phyloP scores from a whole-genome alignment of 495 filamentous ascomycete genomes.

The Aeminium ludgeri region DNA sequence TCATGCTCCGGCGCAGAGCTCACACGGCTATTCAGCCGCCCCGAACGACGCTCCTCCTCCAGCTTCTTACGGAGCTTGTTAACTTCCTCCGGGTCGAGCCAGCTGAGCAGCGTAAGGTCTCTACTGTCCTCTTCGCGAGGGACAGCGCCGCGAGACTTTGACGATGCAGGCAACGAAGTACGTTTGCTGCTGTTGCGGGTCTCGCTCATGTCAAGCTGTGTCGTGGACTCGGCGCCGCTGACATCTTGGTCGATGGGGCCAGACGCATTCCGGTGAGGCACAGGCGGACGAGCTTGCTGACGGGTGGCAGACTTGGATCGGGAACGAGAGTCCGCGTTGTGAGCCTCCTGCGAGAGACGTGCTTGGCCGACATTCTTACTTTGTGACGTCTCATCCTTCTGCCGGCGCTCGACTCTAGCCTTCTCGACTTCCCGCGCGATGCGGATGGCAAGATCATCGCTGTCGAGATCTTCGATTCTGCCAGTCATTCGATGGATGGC shows the following conservation, averaged over 20 bases:
- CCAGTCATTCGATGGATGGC: not conserved
- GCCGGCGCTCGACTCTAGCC: not conserved
- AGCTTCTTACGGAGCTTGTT: conserved; percentile 19
- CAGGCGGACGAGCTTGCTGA: not conserved
- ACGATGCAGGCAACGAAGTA: not conserved
- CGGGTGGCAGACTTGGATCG: conserved; percentile 4
- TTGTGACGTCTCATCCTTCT: not conserved
- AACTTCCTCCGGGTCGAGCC: conserved; percentile 13
- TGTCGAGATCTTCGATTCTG: not conserved
- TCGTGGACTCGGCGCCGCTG: conserved; percentile 20
- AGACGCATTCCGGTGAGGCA: not conserved
- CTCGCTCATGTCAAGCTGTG: conserved; percentile 14
- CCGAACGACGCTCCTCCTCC: conserved; percentile 20
- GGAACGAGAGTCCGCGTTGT: not conserved
- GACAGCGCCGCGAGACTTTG: not conserved
- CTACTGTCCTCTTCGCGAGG: conserved; percentile 3
- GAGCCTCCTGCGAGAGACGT: not conserved
- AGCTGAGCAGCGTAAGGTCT: conserved; percentile 18
- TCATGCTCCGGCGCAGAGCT: not conserved
- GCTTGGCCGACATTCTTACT: not conserved
- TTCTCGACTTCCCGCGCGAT: conserved; percentile 8
- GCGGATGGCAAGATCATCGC: conserved; percentile 1
- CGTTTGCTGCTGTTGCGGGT: conserved; percentile 6
- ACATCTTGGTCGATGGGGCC: not conserved
- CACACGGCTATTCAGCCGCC: not conserved